Evolutionary conservation across 2,329 filamentous ascomycete genomes (phyloP), one percentile per base, ranked within the genome.

Genomic region (Penicillium palitans): DNA sequence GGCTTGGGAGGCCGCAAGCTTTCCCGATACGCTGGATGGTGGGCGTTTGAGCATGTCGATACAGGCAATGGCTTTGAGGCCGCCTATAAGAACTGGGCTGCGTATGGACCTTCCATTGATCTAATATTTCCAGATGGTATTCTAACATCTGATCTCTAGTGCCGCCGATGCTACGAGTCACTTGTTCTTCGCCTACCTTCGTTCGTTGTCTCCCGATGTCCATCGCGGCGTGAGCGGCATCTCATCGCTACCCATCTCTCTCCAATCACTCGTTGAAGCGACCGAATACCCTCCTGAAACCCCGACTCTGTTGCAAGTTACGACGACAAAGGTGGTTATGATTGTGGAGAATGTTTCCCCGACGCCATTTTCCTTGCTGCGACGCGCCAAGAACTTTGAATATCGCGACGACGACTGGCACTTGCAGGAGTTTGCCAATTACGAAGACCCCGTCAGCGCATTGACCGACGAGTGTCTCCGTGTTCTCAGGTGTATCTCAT

Each of bases 81-180:
- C 41, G 93, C 93, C 55, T 99, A 99, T 77, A 90, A 90, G 71
- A 86, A 86, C 45, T 99, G 95, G 93, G 81, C 88, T 66, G 87
- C 80, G 89, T 93, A 79, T 76, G 85, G 50, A 25, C 25, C 25
- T 45, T 46, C 13, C 8, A 33, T 27, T 37, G 25, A 50, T 44
- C 57, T 57, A 21, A 51, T 33, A 40, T 21, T 29, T 24, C 25
- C 8, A 8, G 27, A 41, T 25, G 10, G 17, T 21, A 40, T 53
- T 69, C 76, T 78, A 61, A 78, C 40, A n/a, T 68, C 7, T 4
- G 3, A 31, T 47, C 8, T 63, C 29, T 69, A 96, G 90, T 70
- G 93, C 93, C 60, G 95, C 95, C 59, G 92, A 98, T 81, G 95
- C 95, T 54, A 92, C 93, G 21, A 96, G 93, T 70, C 95, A 99